phyloP scores from a whole-genome alignment of 257 asterid species.

The Eustoma russellianum region DNA sequence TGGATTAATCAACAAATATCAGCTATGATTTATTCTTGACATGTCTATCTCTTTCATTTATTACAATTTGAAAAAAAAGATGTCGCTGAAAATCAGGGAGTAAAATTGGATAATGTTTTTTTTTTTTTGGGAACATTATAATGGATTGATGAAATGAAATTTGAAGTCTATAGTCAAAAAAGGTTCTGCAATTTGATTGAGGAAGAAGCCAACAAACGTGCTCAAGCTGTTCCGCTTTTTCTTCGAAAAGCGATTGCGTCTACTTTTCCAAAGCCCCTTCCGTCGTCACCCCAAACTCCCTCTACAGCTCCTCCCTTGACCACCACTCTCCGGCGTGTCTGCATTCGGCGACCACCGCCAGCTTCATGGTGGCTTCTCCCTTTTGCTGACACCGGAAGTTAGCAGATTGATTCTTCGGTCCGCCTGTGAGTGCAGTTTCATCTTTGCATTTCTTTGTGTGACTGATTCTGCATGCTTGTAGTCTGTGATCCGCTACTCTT shows the following conservation, averaged over 20 bases:
- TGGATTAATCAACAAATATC: too few species aligned
- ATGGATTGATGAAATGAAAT: too few species aligned
- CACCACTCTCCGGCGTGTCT: background rate
- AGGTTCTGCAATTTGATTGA: too few species aligned
- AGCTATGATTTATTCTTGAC: too few species aligned
- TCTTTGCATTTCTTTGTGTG: background rate
- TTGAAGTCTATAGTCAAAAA: too few species aligned
- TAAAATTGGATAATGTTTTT: too few species aligned
- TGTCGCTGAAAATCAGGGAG: too few species aligned
- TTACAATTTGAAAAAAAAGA: too few species aligned
- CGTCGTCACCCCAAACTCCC: background rate
- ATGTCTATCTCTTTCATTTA: too few species aligned
- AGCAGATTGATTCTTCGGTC: constrained; percentile 3
- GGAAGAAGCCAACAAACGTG: too few species aligned
- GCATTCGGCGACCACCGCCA: constrained; percentile 11
- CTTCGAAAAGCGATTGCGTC: constrained; percentile 2
- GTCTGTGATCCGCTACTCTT: background rate
- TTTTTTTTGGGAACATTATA: too few species aligned
- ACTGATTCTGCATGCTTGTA: background rate
- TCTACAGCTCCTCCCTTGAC: background rate
- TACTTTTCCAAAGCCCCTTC: constrained; percentile 1
- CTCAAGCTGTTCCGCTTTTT: too few species aligned
- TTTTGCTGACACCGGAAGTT: constrained; percentile 1
- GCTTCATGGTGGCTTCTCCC: constrained; percentile 1
- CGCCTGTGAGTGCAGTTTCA: constrained; percentile 7